Evolutionary conservation across 148 eudicot genomes (phyloP).

Genomic region (Camellia granthamiana): DNA sequence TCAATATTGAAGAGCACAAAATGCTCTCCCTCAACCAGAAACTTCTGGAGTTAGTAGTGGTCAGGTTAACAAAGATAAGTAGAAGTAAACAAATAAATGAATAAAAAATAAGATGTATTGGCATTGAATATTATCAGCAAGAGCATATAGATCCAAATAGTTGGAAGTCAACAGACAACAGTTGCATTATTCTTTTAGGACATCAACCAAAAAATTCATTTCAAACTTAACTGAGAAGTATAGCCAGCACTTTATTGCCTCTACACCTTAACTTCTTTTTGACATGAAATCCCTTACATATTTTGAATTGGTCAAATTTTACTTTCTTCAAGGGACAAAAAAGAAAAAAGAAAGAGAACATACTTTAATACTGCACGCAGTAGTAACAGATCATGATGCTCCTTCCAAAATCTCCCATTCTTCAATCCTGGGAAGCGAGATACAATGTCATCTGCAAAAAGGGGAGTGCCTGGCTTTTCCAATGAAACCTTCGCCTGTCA

Average conservation of each 20-base stretch:
- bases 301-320: not conserved
- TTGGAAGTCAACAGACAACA: not conserved
- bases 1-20: too few species aligned
- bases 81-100: too few species aligned
- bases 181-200: not conserved
- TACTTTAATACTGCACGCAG: constrained; percentile 86
- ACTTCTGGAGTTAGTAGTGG: too few species aligned
- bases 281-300: not conserved
- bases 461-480: constrained; percentile 42
- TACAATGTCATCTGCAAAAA: constrained; percentile 62
- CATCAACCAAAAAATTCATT: not conserved
- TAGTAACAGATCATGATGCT: constrained; percentile 65
- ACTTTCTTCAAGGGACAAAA: not conserved
- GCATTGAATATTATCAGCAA: too few species aligned
- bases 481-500: constrained; percentile 53
- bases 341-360: constrained; percentile 12
- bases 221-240: not conserved
- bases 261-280: not conserved
- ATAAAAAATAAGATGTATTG: too few species aligned
- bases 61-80: too few species aligned
- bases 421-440: constrained; percentile 66
- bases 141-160: too few species aligned
- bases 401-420: constrained; percentile 80
- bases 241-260: not conserved
- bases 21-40: too few species aligned